Conservation (phyloP, 1,284 basidiomycete genomes). For the Ganoderma leucocontextum region DNA sequence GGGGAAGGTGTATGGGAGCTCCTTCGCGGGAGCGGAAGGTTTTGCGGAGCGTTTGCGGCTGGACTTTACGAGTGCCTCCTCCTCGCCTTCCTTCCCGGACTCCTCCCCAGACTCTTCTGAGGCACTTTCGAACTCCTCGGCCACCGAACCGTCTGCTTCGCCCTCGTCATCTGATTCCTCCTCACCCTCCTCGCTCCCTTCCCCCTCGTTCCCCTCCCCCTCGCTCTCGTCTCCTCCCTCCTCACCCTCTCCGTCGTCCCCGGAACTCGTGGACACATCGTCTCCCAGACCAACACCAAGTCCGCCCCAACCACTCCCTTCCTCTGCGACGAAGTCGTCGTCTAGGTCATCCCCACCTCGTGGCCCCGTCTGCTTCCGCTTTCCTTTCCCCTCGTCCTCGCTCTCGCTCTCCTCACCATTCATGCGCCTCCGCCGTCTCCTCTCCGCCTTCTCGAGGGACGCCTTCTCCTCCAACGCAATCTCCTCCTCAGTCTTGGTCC, state of each 20-base stretch:
- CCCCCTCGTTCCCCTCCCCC: conserved; percentile 68
- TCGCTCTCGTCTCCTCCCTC: conserved; percentile 37
- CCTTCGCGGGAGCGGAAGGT: conserved; percentile 46
- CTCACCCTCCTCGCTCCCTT: conserved; percentile 56
- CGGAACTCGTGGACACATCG: conserved; percentile 42
- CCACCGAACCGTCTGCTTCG: conserved; percentile 41
- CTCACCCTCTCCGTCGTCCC: conserved; percentile 36
- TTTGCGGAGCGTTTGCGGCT: conserved; percentile 32
- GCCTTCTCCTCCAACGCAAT: conserved; percentile 90
- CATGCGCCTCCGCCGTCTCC: conserved; percentile 85
- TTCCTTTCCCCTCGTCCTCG: conserved; percentile 63
- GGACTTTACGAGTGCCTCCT: conserved; percentile 44
- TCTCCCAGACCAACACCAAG: conserved; percentile 61
- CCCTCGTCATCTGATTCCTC: conserved; percentile 48
- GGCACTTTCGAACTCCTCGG: conserved; percentile 41
- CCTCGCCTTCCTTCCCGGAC: conserved; percentile 52
- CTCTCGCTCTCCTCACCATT: conserved; percentile 78
- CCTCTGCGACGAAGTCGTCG: conserved; percentile 83
- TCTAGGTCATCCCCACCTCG: conserved; percentile 88
- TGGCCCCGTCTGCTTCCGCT: conserved; percentile 53
- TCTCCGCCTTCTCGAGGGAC: conserved; percentile 87
- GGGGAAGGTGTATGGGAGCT: conserved; percentile 92
- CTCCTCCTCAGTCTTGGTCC: conserved; percentile 97
- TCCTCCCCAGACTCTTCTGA: conserved; percentile 35
- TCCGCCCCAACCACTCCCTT: conserved; percentile 46